Evolutionary conservation across 345 rosid genomes (phyloP), one percentile per base, ranked within the genome.

Genomic region (Eutrema yunnanense): DNA sequence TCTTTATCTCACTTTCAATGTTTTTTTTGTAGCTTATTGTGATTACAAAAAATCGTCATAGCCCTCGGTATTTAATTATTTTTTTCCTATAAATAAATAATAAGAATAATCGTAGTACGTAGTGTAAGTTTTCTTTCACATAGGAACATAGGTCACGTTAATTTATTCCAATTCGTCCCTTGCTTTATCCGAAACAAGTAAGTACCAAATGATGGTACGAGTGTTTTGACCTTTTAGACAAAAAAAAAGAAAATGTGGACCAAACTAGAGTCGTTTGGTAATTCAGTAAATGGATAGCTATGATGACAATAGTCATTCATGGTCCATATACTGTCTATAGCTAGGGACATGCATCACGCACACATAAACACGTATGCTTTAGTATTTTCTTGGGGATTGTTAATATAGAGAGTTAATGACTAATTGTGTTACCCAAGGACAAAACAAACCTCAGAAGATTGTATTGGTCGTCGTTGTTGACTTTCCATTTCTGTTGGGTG

Each of bases 131-230:
- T 6, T n/a, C 3, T 36, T 9, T 9, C 40, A 51, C 30, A 34
- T 63, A 22, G 64, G 41, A 73, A 63, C 22, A 42, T 59, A 58
- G 30, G 73, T 33, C 62, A 67, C 67, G 32, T 66, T 74, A 58
- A 11, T 58, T 58, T 58, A 58, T 40, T 40, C 54, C n/a, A 50
- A 13, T n/a, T 41, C 37, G 67, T 74, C 40, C 47, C 47, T 50
- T 44, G 12, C 36, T 43, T 11, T 34, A 54, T 67, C 54, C 34
- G 8, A 36, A 67, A 52, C 42, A 52, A 62, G 33, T 41, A 9
- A 34, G 63, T 75, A 69, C 69, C 74, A n/a, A 22, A 75, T n/a
- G 14, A 2, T 61, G 64, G 79, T 75, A 68, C 73, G 63, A 75
- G 33, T 59, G 62, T 67, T 66, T 67, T 51, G 73, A 74, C 49